A percentile compares a stretch with the other conserved stretches of the same genome.
Evolutionary conservation across 129 eudicot species (phyloP).

Genomic region (Escallonia herrerae): DNA sequence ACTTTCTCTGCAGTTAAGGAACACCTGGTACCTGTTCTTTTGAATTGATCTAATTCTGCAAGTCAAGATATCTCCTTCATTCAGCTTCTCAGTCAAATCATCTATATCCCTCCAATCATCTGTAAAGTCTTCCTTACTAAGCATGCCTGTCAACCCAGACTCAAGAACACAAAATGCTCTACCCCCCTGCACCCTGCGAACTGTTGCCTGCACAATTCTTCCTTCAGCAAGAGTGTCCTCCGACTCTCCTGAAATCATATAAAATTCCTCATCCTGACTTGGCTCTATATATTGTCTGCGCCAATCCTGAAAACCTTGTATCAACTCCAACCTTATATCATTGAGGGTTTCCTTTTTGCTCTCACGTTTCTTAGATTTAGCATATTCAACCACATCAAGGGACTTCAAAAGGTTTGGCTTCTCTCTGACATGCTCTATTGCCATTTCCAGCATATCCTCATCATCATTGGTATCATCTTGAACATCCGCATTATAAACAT

Average conservation of each 20-base stretch:
- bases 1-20: conserved; percentile 61
- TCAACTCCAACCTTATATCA: conserved; percentile 60
- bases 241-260: conserved; percentile 84
- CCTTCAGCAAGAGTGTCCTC: conserved; percentile 80
- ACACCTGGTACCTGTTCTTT: conserved; percentile 55
- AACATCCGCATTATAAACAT: conserved; percentile 41
- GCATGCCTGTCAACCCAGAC: conserved; percentile 78
- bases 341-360: conserved; percentile 57
- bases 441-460: conserved; percentile 79
- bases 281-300: conserved; percentile 54
- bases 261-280: conserved; percentile 58
- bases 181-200: conserved; percentile 77
- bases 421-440: conserved; percentile 87
- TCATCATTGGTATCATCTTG: conserved; percentile 68
- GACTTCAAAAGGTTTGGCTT: conserved; percentile 42
- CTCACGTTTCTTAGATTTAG: conserved; percentile 38
- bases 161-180: conserved; percentile 66
- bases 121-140: conserved; percentile 61
- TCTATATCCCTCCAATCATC: conserved; percentile 66
- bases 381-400: conserved; percentile 55
- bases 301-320: conserved; percentile 90
- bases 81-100: conserved; percentile 75
- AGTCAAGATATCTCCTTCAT: conserved; percentile 76
- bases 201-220: conserved; percentile 76
- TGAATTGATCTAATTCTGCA: conserved; percentile 55